Percentiles rank a stretch among this genome's conserved stretches.
Evolutionary conservation across 2,329 filamentous ascomycete species (phyloP).

Genomic region (Simplicillium aogashimaense): DNA sequence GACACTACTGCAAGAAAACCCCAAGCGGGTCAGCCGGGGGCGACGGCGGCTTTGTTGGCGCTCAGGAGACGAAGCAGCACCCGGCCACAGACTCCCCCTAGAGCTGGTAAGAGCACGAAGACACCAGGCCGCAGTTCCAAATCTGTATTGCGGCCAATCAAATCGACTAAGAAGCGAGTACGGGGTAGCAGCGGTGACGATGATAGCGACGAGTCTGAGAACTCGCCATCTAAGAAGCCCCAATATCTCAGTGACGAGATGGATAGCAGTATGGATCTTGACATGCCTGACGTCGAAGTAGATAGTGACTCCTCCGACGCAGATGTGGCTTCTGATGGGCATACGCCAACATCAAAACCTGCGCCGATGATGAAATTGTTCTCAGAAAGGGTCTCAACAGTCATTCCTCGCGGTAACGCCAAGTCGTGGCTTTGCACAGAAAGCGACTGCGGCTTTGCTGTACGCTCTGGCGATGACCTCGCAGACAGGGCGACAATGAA

Average conservation of each 20-base stretch:
- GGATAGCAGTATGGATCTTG: too few species aligned
- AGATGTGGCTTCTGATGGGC: too few species aligned
- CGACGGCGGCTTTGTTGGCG: too few species aligned
- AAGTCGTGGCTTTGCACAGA: background rate
- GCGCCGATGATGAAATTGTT: too few species aligned
- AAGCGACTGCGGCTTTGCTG: background rate
- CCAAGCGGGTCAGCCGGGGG: background rate
- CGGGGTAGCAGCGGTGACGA: background rate
- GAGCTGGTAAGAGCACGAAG: background rate
- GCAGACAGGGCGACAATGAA: background rate
- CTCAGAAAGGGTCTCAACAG: too few species aligned
- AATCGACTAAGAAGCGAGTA: background rate
- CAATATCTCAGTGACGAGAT: too few species aligned
- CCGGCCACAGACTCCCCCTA: background rate
- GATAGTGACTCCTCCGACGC: too few species aligned
- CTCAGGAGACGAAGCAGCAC: background rate
- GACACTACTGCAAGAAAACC: background rate
- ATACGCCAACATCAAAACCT: too few species aligned
- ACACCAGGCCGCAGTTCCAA: background rate
- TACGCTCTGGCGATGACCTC: background rate
- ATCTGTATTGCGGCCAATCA: background rate
- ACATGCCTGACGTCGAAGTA: too few species aligned
- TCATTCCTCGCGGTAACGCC: too few species aligned
- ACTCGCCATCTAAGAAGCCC: too few species aligned
- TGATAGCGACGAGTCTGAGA: too few species aligned